These are phyloP conservation scores for Serendipita sp. DNA, from an alignment of 768 basidiomycete genomes.

Conservation along the genomic window DNA sequence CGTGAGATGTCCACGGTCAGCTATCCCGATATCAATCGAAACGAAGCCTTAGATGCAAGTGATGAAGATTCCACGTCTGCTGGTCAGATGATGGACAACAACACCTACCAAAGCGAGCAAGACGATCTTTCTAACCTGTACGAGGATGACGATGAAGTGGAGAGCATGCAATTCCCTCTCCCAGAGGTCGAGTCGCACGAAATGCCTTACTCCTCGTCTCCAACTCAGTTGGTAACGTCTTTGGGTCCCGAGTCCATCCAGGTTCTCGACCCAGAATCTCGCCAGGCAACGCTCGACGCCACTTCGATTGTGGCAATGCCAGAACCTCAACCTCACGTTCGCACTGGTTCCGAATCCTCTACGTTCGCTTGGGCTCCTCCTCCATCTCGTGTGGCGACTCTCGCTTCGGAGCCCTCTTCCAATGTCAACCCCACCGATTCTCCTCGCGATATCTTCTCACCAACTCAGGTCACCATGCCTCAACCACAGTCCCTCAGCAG, in stretches of 20 bases:
- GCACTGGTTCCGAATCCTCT: background rate
- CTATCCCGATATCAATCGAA: background rate
- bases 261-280: background rate
- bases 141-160: background rate
- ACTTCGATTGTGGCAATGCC: background rate
- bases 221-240: background rate
- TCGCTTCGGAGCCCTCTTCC: background rate
- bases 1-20: constrained; percentile 4
- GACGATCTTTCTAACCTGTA: background rate
- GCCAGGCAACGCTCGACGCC: background rate
- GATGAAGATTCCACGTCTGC: background rate
- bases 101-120: background rate
- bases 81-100: background rate
- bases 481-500: background rate
- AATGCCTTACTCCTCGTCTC: background rate
- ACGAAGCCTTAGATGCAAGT: background rate
- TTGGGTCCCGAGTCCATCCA: background rate
- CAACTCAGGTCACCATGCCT: background rate
- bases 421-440: background rate
- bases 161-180: background rate
- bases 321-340: background rate
- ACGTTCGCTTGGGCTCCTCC: background rate
- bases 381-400: background rate
- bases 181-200: background rate
- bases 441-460: constrained; percentile 1